Conservation (phyloP, 192 early-diverging fungal genomes). For the Coemansia sp. region DNA sequence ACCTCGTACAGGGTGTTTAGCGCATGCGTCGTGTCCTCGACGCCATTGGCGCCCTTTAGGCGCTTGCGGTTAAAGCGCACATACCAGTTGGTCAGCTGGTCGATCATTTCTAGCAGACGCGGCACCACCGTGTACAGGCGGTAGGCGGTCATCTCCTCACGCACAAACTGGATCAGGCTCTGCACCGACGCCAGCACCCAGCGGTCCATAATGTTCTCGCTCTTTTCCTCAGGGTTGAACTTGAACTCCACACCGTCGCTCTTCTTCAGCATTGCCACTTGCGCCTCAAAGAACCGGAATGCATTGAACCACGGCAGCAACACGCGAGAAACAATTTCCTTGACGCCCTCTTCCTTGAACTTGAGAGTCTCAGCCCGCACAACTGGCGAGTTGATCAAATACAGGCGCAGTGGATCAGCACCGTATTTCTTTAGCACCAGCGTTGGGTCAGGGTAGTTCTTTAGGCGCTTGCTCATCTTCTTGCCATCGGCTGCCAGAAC, state of each 20-base stretch:
- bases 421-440: conserved; percentile 83
- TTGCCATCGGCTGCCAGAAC: conserved; percentile 97
- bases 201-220: conserved; percentile 93
- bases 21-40: conserved; percentile 80
- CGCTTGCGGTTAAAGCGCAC: conserved; percentile 96
- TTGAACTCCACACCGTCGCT: conserved; percentile 66
- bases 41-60: conserved; percentile 92
- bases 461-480: conserved; percentile 97
- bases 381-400: conserved; percentile 96
- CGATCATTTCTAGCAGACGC: conserved; percentile 82
- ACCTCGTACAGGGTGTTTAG: conserved; percentile 96
- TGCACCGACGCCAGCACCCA: conserved; percentile 97
- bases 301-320: conserved; percentile 99
- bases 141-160: conserved; percentile 92
- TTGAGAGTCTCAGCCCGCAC: conserved; percentile 92
- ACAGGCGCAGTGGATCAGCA: conserved; percentile 91
- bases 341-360: conserved; percentile 97
- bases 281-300: conserved; percentile 93
- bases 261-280: conserved; percentile 87
- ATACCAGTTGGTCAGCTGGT: conserved; percentile 98
- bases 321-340: conserved; percentile 89
- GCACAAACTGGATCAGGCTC: conserved; percentile 88
- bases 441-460: conserved; percentile 97
- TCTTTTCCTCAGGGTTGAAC: conserved; percentile 74
- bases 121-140: conserved; percentile 98